Base-by-base conservation (phyloP, 176 grass and related monocot species). In the Tuctoria greenei region DNA sequence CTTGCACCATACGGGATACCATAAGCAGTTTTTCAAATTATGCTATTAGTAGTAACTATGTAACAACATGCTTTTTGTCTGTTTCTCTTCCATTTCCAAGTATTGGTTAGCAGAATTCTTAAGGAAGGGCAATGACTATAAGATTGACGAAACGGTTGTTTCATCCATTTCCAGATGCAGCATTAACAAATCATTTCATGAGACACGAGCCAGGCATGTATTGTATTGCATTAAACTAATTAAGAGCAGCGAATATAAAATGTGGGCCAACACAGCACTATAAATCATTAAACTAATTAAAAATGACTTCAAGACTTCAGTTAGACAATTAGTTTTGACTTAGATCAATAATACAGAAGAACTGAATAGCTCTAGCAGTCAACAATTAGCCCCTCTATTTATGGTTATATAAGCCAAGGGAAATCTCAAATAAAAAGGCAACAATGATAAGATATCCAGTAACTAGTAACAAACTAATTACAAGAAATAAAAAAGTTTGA, bases 31-130 rank as follows among this genome's bases (percentile, higher is more conserved):
- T 75, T 35, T 41, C 43, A 70, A 47, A 64, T 80, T 75, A 67
- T 69, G 69, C 69, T 38, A 64, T 69, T 79, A 75, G 49, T 39
- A 37, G 35, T 55, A 59, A 44, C 68, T 68, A 6, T 28, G 61
- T 55, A 88, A 69, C 62, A 21, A 56, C 38, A 84, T 76, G 57
- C 81, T 76, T 88, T 88, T 75, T 75, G 76, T 76, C 46, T 71
- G 56, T 84, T 71, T 46, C 40, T 70, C 64, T 49, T 88, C 42
- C 38, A 79, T 80, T 88, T 20, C 64, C 64, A 76, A 18, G 64
- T 63, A 24, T 14, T 25, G 70, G 76, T 84, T 58, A 71, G 57
- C 70, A 25, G 10, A 35, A 42, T 24, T 80, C 57, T 76, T 14
- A 84, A 84, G 70, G 58, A 88, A 84, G 56, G 69, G 15, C 46